Conservation (phyloP, 148 eudicot species). For the Amaranthus palmeri region DNA sequence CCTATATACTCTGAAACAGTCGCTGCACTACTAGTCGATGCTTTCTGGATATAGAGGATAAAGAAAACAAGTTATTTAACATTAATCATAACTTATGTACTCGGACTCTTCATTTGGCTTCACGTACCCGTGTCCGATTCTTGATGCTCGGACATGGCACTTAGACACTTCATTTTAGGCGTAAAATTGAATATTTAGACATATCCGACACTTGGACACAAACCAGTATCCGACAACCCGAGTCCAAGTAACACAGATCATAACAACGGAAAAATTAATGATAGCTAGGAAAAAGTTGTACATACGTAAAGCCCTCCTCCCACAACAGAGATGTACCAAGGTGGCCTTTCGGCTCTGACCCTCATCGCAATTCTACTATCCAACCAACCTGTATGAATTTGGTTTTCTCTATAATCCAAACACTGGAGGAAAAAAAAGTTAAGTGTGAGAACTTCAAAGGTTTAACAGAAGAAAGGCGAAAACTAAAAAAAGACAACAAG, state of each 20-base stretch:
- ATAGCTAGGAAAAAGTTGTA: slow-evolving; percentile 2
- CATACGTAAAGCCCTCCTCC: slow-evolving; percentile 99
- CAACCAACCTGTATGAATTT: slow-evolving; percentile 98
- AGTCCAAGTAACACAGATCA: too few relatives aligned
- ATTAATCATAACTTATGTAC: neutral
- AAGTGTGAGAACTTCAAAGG: slow-evolving; percentile 1
- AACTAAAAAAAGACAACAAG: neutral
- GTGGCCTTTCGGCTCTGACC: slow-evolving; percentile 99
- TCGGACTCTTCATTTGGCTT: too few relatives aligned
- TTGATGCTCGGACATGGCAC: too few relatives aligned
- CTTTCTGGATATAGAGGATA: slow-evolving; percentile 60
- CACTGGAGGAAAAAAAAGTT: slow-evolving; percentile 44
- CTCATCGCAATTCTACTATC: slow-evolving; percentile 99
- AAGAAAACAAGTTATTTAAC: slow-evolving; percentile 11
- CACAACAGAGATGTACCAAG: slow-evolving; percentile 98
- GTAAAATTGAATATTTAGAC: too few relatives aligned
- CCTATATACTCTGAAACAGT: slow-evolving; percentile 93
- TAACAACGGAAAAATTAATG: too few relatives aligned
- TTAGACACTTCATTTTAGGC: too few relatives aligned
- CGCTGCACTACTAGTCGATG: slow-evolving; percentile 95
- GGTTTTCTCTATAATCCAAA: slow-evolving; percentile 85
- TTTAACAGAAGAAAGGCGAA: neutral
- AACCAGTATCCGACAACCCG: too few relatives aligned
- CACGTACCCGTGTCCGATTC: too few relatives aligned
- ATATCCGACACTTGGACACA: too few relatives aligned